These are phyloP conservation scores for Pythium apleroticum DNA, from an alignment of 352 stramenopile species.

Conservation along the genomic window DNA sequence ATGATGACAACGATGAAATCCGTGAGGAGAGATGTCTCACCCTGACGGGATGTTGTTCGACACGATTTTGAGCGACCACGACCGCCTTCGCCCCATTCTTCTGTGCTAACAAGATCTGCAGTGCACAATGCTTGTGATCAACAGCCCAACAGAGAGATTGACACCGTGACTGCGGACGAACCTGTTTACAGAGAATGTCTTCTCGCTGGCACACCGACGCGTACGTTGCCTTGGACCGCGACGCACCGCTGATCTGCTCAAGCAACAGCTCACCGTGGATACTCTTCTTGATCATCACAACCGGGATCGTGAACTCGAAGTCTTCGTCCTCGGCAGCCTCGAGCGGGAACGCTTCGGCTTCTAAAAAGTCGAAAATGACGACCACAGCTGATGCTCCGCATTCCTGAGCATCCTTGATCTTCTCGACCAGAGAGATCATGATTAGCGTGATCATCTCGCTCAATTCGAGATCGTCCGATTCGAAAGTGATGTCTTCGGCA, in stretches of 20 bases:
- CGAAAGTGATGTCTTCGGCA: constrained; percentile 55
- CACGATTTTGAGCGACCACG: constrained; percentile 53
- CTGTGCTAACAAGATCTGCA: constrained; percentile 58
- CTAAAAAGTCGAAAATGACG: constrained; percentile 69
- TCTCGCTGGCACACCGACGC: constrained; percentile 59
- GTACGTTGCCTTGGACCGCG: constrained; percentile 31
- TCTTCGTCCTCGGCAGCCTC: constrained; percentile 50
- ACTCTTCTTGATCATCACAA: constrained; percentile 65
- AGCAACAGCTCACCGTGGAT: constrained; percentile 56
- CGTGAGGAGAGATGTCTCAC: constrained; percentile 34
- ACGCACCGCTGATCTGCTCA: constrained; percentile 35
- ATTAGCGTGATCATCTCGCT: constrained; percentile 59
- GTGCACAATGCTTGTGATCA: background rate
- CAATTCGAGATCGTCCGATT: constrained; percentile 51
- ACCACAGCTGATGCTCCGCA: constrained; percentile 52
- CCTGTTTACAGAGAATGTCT: constrained; percentile 72
- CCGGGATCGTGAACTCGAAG: constrained; percentile 60
- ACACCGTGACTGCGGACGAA: constrained; percentile 9
- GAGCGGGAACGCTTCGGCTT: constrained; percentile 64
- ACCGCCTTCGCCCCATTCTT: constrained; percentile 68
- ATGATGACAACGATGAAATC: no score
- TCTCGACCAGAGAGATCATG: constrained; percentile 68
- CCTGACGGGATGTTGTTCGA: constrained; percentile 46
- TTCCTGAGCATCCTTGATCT: constrained; percentile 71
- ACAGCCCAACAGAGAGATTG: background rate